These are phyloP conservation scores for Grigorovia jiainica DNA, from an alignment of 805 yeast species.

Conservation along the genomic window DNA sequence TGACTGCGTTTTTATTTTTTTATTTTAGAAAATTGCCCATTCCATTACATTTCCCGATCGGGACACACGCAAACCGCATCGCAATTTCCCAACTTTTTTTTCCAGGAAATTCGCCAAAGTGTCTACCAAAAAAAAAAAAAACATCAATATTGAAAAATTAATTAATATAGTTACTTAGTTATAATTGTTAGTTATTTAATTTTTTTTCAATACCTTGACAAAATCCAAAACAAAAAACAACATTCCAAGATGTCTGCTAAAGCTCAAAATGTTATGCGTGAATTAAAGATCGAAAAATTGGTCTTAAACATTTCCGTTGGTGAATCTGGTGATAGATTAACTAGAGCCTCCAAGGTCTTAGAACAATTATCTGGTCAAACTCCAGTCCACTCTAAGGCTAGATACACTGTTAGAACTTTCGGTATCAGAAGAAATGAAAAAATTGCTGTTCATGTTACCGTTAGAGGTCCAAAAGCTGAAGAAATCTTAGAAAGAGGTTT, in stretches of 20 bases:
- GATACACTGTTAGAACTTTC: constrained; percentile 99
- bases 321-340: constrained; percentile 99
- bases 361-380: constrained; percentile 99
- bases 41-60: not conserved
- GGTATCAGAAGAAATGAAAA: constrained; percentile 99
- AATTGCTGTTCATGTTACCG: constrained; percentile 98
- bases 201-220: constrained; percentile 1
- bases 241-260: constrained; percentile 38
- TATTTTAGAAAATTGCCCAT: not conserved
- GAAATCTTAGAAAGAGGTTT: constrained; percentile 99
- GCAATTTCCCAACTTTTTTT: not conserved
- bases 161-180: not conserved
- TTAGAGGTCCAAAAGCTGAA: constrained; percentile 99
- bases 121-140: too few relatives aligned
- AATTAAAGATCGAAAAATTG: constrained; percentile 96
- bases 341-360: constrained; percentile 99
- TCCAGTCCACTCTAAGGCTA: constrained; percentile 99
- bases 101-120: too few relatives aligned
- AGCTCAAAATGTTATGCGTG: constrained; percentile 95
- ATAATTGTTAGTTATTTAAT: not conserved
- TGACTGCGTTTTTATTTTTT: not conserved
- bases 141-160: not conserved
- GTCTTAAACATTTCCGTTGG: constrained; percentile 99
- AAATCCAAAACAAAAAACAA: constrained; percentile 10
- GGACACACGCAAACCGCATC: not conserved